Conservation (phyloP, 116 monocot species). For the Papilionanthe hybrid region DNA sequence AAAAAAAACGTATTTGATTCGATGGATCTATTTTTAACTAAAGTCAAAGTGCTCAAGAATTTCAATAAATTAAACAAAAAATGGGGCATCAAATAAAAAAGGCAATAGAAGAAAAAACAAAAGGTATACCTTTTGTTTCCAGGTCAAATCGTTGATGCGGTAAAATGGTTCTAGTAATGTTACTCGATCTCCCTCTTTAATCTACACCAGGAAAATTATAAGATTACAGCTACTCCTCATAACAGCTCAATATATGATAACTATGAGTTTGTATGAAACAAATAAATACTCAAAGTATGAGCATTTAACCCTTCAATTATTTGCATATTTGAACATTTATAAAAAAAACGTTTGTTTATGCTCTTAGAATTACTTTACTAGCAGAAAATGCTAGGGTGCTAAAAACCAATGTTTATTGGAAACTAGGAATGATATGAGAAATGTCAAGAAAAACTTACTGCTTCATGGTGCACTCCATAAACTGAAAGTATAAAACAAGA, state of each 20-base stretch:
- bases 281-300: background rate
- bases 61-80: background rate
- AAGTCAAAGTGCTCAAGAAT: background rate
- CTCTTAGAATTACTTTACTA: background rate
- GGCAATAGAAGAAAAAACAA: background rate
- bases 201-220: constrained; percentile 26
- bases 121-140: constrained; percentile 60
- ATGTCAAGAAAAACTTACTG: constrained; percentile 40
- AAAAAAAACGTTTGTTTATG: background rate
- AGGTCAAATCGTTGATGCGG: constrained; percentile 50
- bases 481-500: constrained; percentile 59
- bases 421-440: constrained; percentile 4
- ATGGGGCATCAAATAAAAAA: background rate
- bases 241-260: background rate
- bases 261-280: background rate
- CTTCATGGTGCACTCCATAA: constrained; percentile 63
- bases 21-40: background rate
- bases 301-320: background rate
- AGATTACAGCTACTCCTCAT: background rate
- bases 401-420: background rate
- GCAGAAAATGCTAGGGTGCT: background rate
- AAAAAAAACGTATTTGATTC: background rate
- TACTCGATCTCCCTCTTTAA: constrained; percentile 84
- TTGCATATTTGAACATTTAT: background rate
- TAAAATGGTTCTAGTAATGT: constrained; percentile 62